phyloP scores from a whole-genome alignment of 116 monocot genomes.

The Trichopus zeylanicus region DNA sequence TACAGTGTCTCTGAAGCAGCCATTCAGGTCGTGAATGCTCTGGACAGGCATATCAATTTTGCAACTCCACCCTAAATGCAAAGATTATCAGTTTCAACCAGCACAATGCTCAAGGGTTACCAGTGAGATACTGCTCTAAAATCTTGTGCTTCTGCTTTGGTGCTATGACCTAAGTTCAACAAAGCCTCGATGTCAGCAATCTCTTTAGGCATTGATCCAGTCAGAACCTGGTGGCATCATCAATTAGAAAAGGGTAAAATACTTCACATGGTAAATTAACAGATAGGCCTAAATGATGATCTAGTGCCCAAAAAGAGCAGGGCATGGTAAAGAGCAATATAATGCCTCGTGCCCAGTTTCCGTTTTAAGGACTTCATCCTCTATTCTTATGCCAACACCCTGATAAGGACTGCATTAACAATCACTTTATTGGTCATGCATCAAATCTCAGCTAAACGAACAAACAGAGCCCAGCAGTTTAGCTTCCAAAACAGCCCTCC shows the following conservation, averaged over 20 bases:
- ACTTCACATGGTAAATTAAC: background rate
- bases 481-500: conserved; percentile 23
- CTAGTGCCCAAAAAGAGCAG: background rate
- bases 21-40: too few relatives aligned
- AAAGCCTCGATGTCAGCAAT: conserved; percentile 54
- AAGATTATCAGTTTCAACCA: too few relatives aligned
- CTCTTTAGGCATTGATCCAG: conserved; percentile 89
- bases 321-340: background rate
- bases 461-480: background rate
- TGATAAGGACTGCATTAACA: conserved; percentile 35
- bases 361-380: conserved; percentile 92
- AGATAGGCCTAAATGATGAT: background rate
- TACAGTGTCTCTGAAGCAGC: too few relatives aligned
- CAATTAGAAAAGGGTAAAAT: background rate
- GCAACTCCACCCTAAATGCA: too few relatives aligned
- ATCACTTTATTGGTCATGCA: background rate
- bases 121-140: conserved; percentile 12
- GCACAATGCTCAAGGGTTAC: too few relatives aligned
- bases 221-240: conserved; percentile 59
- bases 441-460: background rate
- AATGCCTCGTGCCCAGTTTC: conserved; percentile 78
- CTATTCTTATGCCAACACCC: conserved; percentile 84
- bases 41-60: too few relatives aligned
- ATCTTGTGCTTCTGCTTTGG: conserved; percentile 6
- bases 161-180: conserved; percentile 26